Base-by-base conservation (phyloP, 805 yeast species). In the Metschnikowia rubicola region DNA sequence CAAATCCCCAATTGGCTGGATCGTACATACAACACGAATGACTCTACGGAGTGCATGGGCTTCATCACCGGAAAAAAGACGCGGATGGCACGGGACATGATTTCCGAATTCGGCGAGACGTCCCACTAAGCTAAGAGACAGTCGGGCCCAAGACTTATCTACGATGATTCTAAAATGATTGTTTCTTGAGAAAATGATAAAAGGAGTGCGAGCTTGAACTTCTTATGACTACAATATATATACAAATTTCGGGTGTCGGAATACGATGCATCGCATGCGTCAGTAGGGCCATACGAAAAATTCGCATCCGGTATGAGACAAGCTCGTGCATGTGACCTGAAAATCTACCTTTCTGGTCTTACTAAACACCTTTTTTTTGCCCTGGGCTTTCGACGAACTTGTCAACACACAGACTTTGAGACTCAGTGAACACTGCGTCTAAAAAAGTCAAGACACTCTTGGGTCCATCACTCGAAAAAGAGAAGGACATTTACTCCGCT, bases 301-400 rank as follows among this genome's bases (percentile, higher is more conserved):
- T 41, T 41, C 38, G 38, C 17, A 36, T 41, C 45, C 45, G 45
- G 45, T 21, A 41, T 41, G 45, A 30, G 32, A 35, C 37, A 11
- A 11, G 35, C 39, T 29, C 33, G 32, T 43, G 45, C 45, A 30
- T 42, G 40, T 8, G 17, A 13, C 8, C 13, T 30, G 36, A 42
- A 42, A 42, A 42, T 42, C n/a, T 41, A 37, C 17, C 7, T 21
- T 21, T 21, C 26, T 21, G 26, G 26, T 21, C 26, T 21, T 21
- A 21, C 5, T 21, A 21, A 21, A 21, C 26, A 21, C 26, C 7
- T 21, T 21, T 21, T 21, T 7, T 21, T 21, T 21, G 29, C 38
- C 29, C n/a, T 17, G n/a, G 3, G 19, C 38, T 35, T 19, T 2
- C 38, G 12, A 9, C 15, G 6, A 10, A 26, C 7, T 28, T 15